A percentile compares a stretch with the other conserved stretches of the same genome.
Evolutionary conservation across 176 grass and related monocot genomes (phyloP).

Genomic region (Triticum dicoccoides): DNA sequence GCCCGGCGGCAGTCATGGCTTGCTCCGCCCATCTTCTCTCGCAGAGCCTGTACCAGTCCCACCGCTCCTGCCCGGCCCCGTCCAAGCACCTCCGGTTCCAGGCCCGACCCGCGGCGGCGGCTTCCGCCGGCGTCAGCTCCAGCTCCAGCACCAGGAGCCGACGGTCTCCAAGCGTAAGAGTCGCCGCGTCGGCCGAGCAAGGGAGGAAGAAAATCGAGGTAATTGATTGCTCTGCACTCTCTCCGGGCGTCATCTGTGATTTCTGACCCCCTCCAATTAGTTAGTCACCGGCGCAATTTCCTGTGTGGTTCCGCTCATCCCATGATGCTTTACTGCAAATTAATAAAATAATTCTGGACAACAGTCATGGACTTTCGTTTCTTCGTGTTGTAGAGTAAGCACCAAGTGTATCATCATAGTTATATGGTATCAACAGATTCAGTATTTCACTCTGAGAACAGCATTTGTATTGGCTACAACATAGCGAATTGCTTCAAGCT

Average conservation of each 20-base stretch:
- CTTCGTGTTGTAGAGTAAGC: not conserved
- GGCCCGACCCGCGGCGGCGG: not conserved
- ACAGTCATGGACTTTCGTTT: no score
- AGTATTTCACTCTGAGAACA: not conserved
- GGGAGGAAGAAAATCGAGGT: constrained; percentile 81
- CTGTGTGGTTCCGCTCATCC: not conserved
- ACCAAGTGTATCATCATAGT: no score
- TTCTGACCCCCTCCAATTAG: not conserved
- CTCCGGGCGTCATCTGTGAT: not conserved
- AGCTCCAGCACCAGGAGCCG: constrained; percentile 7
- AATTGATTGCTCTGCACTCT: not conserved
- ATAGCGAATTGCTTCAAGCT: not conserved
- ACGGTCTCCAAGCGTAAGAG: constrained; percentile 22
- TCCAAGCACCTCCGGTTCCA: constrained; percentile 30
- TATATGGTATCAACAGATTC: not conserved
- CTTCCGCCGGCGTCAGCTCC: constrained; percentile 17
- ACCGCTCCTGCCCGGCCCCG: not conserved
- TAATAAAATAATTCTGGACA: not conserved
- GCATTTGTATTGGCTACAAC: not conserved
- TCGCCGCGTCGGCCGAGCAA: constrained; percentile 48
- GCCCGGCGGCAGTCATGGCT: constrained; percentile 38
- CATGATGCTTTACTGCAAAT: not conserved
- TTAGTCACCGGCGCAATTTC: not conserved
- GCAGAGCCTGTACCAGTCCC: constrained; percentile 48
- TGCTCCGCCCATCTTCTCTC: constrained; percentile 68